Percentiles rank a stretch among this genome's conserved stretches.
phyloP scores from a whole-genome alignment of 495 filamentous ascomycete genomes.

The Aspergillus haitiensis region DNA sequence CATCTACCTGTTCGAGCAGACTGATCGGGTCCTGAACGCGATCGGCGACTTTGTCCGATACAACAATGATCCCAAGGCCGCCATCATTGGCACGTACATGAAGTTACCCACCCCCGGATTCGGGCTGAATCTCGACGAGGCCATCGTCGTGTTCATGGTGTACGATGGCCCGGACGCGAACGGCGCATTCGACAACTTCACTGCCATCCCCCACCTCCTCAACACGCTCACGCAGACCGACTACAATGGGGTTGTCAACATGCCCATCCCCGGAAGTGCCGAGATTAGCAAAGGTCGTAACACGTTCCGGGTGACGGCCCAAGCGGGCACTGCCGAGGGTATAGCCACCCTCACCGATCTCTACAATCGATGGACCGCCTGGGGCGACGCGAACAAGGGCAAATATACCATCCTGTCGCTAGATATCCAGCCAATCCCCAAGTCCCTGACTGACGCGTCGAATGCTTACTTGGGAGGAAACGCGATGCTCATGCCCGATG shows the following conservation, averaged over 20 bases:
- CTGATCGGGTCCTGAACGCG: slow-evolving; percentile 7
- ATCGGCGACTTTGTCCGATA: slow-evolving; percentile 13
- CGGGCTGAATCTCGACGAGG: slow-evolving; percentile 12
- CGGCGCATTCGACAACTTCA: slow-evolving; percentile 12
- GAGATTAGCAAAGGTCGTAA: slow-evolving; percentile 13
- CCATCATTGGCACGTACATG: slow-evolving; percentile 19
- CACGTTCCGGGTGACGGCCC: slow-evolving; percentile 13
- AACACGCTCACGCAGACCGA: slow-evolving; percentile 7
- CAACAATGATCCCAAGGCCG: slow-evolving; percentile 17
- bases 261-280: slow-evolving; percentile 13
- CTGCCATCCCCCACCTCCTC: slow-evolving; percentile 13
- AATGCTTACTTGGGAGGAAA: slow-evolving; percentile 10
- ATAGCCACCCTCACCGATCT: slow-evolving; percentile 1
- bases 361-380: slow-evolving; percentile 11
- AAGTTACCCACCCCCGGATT: slow-evolving; percentile 9
- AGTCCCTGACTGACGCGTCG: slow-evolving; percentile 12
- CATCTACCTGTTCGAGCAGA: slow-evolving; percentile 17
- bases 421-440: slow-evolving; percentile 16
- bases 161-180: slow-evolving; percentile 10
- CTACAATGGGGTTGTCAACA: slow-evolving; percentile 14
- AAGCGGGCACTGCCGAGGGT: not conserved
- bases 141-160: slow-evolving; percentile 16
- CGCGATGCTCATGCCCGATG: slow-evolving; percentile 17
- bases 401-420: slow-evolving; percentile 3
- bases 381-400: slow-evolving; percentile 11